These are phyloP conservation scores for Picochlorum sp. DNA, from an alignment of 139 green algal genomes.

Conservation along the genomic window DNA sequence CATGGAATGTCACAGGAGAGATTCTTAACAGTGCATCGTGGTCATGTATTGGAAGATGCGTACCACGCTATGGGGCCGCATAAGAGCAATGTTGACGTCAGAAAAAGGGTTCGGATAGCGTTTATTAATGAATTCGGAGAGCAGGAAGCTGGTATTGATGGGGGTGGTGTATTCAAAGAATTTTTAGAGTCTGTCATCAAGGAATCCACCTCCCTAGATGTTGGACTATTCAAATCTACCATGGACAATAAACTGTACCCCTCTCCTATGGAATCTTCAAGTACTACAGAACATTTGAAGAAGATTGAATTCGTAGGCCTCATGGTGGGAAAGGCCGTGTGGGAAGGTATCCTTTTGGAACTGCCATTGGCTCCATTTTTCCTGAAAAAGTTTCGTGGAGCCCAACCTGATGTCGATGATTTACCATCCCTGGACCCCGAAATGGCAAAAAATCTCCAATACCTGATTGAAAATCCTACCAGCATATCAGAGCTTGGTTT, in stretches of 20 bases:
- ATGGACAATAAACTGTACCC: constrained; percentile 78
- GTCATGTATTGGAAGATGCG: constrained; percentile 20
- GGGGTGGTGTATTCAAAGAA: constrained; percentile 95
- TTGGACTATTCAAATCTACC: constrained; percentile 75
- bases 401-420: constrained; percentile 66
- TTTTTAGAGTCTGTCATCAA: constrained; percentile 82
- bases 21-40: constrained; percentile 12
- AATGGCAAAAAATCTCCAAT: constrained; percentile 72
- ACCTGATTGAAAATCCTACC: constrained; percentile 33
- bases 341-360: constrained; percentile 74
- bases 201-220: constrained; percentile 54
- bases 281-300: background rate
- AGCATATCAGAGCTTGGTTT: constrained; percentile 62
- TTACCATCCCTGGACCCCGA: constrained; percentile 80
- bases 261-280: constrained; percentile 38
- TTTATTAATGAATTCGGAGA: constrained; percentile 64
- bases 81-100: constrained; percentile 18
- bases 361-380: constrained; percentile 71
- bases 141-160: constrained; percentile 82
- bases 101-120: constrained; percentile 47
- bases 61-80: constrained; percentile 6
- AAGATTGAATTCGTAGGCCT: constrained; percentile 62
- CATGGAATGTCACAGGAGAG: background rate
- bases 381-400: constrained; percentile 79
- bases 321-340: constrained; percentile 40